A percentile compares a stretch with the other conserved stretches of the same genome.
Conservation (phyloP, 1,284 basidiomycete genomes). For the Hypsizygus ulmarius region DNA sequence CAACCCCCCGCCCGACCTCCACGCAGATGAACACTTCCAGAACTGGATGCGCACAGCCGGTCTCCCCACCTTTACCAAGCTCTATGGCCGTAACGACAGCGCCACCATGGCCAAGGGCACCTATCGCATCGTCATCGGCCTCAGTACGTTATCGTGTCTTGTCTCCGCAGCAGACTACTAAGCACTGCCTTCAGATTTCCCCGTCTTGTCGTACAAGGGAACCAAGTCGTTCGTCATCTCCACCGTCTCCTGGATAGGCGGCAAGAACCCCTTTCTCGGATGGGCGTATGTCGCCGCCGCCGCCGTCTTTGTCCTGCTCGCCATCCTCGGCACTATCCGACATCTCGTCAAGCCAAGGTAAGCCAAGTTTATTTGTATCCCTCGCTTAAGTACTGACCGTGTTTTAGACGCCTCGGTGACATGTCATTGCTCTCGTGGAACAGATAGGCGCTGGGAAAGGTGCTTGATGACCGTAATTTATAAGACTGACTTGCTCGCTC, state of each 20-base stretch:
- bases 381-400: conserved; percentile 20
- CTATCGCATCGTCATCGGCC: conserved; percentile 76
- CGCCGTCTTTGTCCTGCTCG: conserved; percentile 84
- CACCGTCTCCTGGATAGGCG: conserved; percentile 97
- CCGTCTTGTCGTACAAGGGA: conserved; percentile 87
- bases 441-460: conserved; percentile 35
- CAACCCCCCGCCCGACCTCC: conserved; percentile 75
- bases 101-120: conserved; percentile 70
- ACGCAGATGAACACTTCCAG: conserved; percentile 90
- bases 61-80: conserved; percentile 93
- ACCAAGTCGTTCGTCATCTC: conserved; percentile 97
- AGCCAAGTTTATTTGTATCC: conserved; percentile 16
- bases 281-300: conserved; percentile 95
- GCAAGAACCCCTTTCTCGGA: conserved; percentile 96
- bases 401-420: conserved; percentile 68
- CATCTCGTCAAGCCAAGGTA: conserved; percentile 93
- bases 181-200: conserved; percentile 73
- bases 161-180: conserved; percentile 13
- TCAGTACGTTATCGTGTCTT: conserved; percentile 61
- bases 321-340: conserved; percentile 84
- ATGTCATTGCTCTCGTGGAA: conserved; percentile 90
- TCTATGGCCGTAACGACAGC: conserved; percentile 90
- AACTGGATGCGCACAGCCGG: conserved; percentile 99
- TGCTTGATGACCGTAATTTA: conserved; percentile 13
- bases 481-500: conserved; percentile 12